Evolutionary conservation across 345 rosid species (phyloP).

Genomic region (Barbarea vulgaris): DNA sequence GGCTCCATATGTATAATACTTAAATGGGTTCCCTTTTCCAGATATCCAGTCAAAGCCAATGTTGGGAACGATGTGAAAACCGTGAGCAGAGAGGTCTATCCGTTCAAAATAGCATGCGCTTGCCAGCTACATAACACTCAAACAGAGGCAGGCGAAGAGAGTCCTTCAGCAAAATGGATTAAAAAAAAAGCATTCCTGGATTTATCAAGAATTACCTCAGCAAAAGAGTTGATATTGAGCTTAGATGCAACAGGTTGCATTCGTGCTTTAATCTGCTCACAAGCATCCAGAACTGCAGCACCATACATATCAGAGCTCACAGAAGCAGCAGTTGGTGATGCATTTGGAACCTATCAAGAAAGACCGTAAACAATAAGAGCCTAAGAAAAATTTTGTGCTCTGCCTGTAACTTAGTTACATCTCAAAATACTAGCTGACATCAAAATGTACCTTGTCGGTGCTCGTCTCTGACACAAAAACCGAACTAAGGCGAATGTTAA

Average conservation of each 20-base stretch:
- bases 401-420: too few species aligned
- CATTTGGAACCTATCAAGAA: conserved; percentile 80
- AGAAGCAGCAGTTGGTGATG: conserved; percentile 98
- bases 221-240: conserved; percentile 69
- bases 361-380: conserved; percentile 21
- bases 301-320: conserved; percentile 99
- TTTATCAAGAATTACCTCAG: conserved; percentile 63
- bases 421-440: too few species aligned
- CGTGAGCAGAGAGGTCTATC: conserved; percentile 92
- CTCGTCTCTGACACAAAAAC: conserved; percentile 97
- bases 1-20: conserved; percentile 87
- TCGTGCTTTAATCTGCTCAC: conserved; percentile 88
- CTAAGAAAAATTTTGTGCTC: background rate
- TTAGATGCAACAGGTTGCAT: conserved; percentile 90
- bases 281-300: conserved; percentile 94
- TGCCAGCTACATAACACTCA: conserved; percentile 50
- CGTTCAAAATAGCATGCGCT: conserved; percentile 69
- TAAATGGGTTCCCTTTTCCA: conserved; percentile 79
- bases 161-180: too few species aligned
- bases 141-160: conserved; percentile 11
- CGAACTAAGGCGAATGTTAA: conserved; percentile 76
- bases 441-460: conserved; percentile 79
- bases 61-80: conserved; percentile 81
- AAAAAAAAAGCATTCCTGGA: too few species aligned
- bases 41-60: conserved; percentile 79